Conservation (phyloP, 1,139 yeast species). For the Yamadazyma membranifaciens region DNA sequence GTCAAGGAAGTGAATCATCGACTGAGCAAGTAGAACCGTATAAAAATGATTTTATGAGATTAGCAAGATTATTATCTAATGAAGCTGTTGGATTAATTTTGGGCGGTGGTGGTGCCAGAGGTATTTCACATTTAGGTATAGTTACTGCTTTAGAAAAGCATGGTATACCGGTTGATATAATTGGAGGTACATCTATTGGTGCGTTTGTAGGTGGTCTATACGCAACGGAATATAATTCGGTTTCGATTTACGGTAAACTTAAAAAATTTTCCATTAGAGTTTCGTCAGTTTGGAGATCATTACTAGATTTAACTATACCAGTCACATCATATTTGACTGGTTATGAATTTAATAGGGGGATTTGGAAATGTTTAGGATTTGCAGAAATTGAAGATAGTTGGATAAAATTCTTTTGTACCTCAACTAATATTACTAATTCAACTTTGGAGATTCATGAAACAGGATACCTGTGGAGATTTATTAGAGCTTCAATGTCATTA, state of each 20-base stretch:
- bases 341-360: constrained; percentile 93
- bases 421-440: constrained; percentile 95
- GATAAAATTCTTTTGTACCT: constrained; percentile 84
- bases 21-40: constrained; percentile 30
- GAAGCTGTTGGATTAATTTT: constrained; percentile 91
- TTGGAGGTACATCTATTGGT: constrained; percentile 97
- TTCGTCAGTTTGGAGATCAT: constrained; percentile 82
- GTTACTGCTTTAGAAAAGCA: constrained; percentile 90
- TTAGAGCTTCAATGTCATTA: constrained; percentile 93
- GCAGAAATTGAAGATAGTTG: constrained; percentile 94
- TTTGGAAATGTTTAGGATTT: constrained; percentile 94
- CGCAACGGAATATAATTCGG: constrained; percentile 87
- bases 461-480: constrained; percentile 95
- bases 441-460: constrained; percentile 91
- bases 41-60: constrained; percentile 83
- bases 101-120: constrained; percentile 99
- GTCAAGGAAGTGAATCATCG: constrained; percentile 8
- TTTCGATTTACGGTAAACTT: constrained; percentile 86
- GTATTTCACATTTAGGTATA: constrained; percentile 88
- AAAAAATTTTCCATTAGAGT: constrained; percentile 83
- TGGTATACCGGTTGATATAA: constrained; percentile 89
- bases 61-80: constrained; percentile 87
- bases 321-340: constrained; percentile 95
- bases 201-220: constrained; percentile 94
- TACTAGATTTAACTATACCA: constrained; percentile 86